Evolutionary conservation across 768 basidiomycete genomes (phyloP), one percentile per base, ranked within the genome.

Genomic region (Candolleomyces eurysporus): DNA sequence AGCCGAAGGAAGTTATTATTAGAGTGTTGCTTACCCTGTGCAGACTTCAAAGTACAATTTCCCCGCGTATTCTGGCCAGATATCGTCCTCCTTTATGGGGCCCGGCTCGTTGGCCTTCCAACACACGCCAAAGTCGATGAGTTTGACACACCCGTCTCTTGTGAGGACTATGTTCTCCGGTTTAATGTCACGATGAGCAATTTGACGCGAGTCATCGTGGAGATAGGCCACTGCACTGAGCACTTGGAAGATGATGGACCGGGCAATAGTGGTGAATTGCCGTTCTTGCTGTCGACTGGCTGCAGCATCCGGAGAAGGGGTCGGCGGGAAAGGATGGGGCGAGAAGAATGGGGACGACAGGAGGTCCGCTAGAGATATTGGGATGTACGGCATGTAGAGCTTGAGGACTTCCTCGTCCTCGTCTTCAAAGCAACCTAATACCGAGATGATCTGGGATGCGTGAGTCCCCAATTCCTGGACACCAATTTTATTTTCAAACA

Each of bases 101-200:
- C 74, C 73, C 10, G 62, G 65, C 49, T 77, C 73, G 14, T 63
- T 70, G 13, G 70, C 74, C 31, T 73, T 70, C 66, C 69, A 81
- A 0, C 75, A 69, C 21, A 93, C 86, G 2, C 96, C 95, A 71
- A 98, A 95, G 72, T 98, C 96, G 60, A 95, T 88, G 30, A 98
- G 75, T 64, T 89, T 86, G 5, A 87, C 77, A 48, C 77, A 76
- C 0, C 93, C 93, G 0, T 80, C 77, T 2, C 71, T 65, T 0
- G 83, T 83, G 7, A 97, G 66, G 19, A 95, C 79, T 32, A 95
- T 75, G 68, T 97, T 97, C 42, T 81, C 76, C 0, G 96, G 94
- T 58, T 94, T 94, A 65, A 97, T 79, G 71, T 97, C 95, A 7
- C 96, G 79, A 66, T 98, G 96, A 1, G 92, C 91, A 48, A 96